A percentile compares a stretch with the other conserved stretches of the same genome.
Evolutionary conservation across 169 alveolate species (phyloP).

Genomic region (Theileria sp.): DNA sequence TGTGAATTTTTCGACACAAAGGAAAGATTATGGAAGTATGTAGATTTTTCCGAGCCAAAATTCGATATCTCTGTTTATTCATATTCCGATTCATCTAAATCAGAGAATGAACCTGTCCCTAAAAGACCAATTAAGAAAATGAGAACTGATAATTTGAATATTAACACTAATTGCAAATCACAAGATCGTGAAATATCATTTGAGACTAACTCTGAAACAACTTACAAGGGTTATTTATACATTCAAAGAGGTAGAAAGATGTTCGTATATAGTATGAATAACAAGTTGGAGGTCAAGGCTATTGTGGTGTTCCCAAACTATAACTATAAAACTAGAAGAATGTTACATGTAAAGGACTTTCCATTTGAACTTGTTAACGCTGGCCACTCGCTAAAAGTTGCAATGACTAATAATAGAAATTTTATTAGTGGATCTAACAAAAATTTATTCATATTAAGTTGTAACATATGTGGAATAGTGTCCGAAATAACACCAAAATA

Average conservation of each 20-base stretch:
- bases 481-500: constrained; percentile 58
- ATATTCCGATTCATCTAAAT: not conserved
- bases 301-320: constrained; percentile 17
- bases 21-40: constrained; percentile 49
- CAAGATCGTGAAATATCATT: constrained; percentile 3
- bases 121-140: not conserved
- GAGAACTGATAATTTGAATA: not conserved
- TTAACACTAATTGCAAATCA: not conserved
- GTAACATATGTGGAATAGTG: constrained; percentile 39
- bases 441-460: constrained; percentile 33
- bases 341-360: constrained; percentile 31
- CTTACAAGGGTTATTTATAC: constrained; percentile 19
- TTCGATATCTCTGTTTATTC: constrained; percentile 10
- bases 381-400: not conserved
- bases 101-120: not conserved
- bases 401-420: not conserved
- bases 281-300: constrained; percentile 11
- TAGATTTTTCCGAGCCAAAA: constrained; percentile 19
- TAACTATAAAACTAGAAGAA: not conserved
- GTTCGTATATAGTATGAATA: constrained; percentile 26
- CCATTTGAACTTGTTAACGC: constrained; percentile 40
- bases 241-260: constrained; percentile 45
- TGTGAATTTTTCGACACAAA: constrained; percentile 47
- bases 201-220: not conserved
- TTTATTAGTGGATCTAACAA: not conserved